Base-by-base conservation (phyloP, 768 basidiomycete genomes). In the Tylopilus sp. region DNA sequence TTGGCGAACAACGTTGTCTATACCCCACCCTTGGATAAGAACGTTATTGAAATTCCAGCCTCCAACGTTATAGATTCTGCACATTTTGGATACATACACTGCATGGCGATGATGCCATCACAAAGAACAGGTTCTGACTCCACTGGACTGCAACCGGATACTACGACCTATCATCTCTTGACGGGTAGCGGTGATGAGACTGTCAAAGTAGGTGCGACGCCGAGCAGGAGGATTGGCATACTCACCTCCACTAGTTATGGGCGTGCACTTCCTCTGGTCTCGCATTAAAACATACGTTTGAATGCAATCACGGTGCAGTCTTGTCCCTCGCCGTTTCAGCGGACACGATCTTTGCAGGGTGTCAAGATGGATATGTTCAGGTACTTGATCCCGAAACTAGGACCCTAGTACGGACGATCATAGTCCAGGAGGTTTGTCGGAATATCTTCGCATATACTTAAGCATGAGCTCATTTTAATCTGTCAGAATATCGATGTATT, bases 11-110 rank as follows among this genome's bases (percentile, higher is more conserved):
- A 89, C 62, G 67, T 73, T 4, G 65, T 62, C 10, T 61, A 56
- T 19, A 71, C 69, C 5, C 67, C 70, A 30, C 65, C 57, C 10
- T 73, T 67, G 73, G 34, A 66, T 37, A 50, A 42, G 54, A 65
- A 55, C 12, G 41, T 63, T 8, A 64, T 90, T 26, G 70, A 76
- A 46, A 83, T 96, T 21, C 81, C 84, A 1, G 73, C 80, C 13
- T 73, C 72, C 50, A 89, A 92, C 59, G 86, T 93, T 28, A 76
- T 93, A 25, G 85, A 89, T 59, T 89, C 91, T 1, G 96, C 94
- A 4, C 96, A 98, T 69, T 95, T 85, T 66, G 96, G 96, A 10
- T 98, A 98, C 64, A 80, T 98, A 13, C 95, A 96, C 65, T 92
- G 88, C 61, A 85, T 93, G 83, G 71, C 76, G 14, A 68, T 83